Conservation (phyloP, 352 stramenopile genomes). For the Pythium scleroteichum region DNA sequence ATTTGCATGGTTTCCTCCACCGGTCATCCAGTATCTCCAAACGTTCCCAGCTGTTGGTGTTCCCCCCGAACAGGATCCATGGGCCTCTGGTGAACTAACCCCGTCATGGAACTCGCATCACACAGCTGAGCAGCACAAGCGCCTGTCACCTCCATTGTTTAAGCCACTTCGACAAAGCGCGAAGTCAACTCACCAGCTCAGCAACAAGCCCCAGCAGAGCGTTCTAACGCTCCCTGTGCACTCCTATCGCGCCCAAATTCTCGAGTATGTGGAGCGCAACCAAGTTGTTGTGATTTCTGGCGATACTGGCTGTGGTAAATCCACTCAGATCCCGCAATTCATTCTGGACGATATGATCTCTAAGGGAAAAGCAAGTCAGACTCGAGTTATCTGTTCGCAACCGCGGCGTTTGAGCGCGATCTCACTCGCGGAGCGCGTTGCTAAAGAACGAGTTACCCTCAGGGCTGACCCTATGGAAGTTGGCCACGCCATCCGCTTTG, state of each 20-base stretch:
- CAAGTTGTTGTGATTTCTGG: constrained; percentile 92
- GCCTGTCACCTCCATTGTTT: constrained; percentile 32
- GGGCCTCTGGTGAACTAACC: constrained; percentile 15
- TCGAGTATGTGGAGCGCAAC: constrained; percentile 64
- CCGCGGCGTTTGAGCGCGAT: constrained; percentile 92
- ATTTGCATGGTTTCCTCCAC: constrained; percentile 44
- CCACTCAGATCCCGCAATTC: constrained; percentile 93
- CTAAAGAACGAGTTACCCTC: constrained; percentile 59
- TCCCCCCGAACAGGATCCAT: constrained; percentile 18
- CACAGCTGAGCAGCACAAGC: constrained; percentile 1
- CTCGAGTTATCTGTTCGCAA: constrained; percentile 92
- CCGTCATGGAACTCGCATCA: constrained; percentile 36
- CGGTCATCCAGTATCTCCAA: constrained; percentile 45
- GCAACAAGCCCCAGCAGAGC: constrained; percentile 11
- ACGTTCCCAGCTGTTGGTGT: constrained; percentile 32
- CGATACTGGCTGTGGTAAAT: constrained; percentile 95
- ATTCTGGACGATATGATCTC: constrained; percentile 85
- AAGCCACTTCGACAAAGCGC: constrained; percentile 36
- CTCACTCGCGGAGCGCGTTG: constrained; percentile 86
- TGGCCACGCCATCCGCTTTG: constrained; percentile 93
- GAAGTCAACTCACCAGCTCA: constrained; percentile 1
- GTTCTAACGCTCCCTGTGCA: constrained; percentile 55
- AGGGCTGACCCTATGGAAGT: constrained; percentile 74
- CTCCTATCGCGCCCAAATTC: constrained; percentile 63
- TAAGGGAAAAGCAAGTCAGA: constrained; percentile 53